Evolutionary conservation across 768 basidiomycete species (phyloP).

Genomic region (Psilocybe cyanescens): DNA sequence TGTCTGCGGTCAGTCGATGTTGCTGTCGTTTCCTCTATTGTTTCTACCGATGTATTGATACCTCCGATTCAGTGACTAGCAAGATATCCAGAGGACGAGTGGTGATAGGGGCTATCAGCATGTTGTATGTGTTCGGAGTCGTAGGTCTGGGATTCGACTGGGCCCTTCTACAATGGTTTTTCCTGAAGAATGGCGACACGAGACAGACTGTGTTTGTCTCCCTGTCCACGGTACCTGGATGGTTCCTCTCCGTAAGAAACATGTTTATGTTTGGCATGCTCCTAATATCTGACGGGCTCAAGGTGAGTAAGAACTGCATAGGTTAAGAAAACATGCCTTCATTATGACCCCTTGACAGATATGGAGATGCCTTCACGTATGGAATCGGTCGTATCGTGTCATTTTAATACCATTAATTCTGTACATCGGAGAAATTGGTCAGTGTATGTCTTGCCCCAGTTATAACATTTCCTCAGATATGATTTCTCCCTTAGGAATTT

Average conservation of each 20-base stretch:
- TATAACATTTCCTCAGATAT: not conserved
- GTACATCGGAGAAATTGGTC: not conserved
- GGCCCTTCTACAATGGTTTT: not conserved
- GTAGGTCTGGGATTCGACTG: not conserved
- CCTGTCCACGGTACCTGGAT: not conserved
- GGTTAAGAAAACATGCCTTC: not conserved
- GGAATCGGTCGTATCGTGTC: not conserved
- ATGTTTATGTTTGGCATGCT: slow-evolving; percentile 1
- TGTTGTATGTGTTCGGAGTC: not conserved
- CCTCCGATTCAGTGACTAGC: not conserved
- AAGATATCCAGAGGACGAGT: not conserved
- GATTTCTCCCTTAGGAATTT: not conserved
- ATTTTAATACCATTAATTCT: not conserved
- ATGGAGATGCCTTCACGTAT: slow-evolving; percentile 5
- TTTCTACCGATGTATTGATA: too few species aligned
- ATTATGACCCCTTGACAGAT: not conserved
- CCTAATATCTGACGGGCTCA: not conserved
- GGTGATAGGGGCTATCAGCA: not conserved
- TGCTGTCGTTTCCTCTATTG: too few species aligned
- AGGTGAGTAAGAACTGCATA: not conserved
- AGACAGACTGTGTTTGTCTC: not conserved
- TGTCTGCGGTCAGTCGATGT: not conserved
- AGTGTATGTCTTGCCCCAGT: not conserved
- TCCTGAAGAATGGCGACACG: slow-evolving; percentile 1
- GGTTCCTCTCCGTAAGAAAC: not conserved